Base-by-base conservation (phyloP, 116 monocot species). In the Iris pallida region DNA sequence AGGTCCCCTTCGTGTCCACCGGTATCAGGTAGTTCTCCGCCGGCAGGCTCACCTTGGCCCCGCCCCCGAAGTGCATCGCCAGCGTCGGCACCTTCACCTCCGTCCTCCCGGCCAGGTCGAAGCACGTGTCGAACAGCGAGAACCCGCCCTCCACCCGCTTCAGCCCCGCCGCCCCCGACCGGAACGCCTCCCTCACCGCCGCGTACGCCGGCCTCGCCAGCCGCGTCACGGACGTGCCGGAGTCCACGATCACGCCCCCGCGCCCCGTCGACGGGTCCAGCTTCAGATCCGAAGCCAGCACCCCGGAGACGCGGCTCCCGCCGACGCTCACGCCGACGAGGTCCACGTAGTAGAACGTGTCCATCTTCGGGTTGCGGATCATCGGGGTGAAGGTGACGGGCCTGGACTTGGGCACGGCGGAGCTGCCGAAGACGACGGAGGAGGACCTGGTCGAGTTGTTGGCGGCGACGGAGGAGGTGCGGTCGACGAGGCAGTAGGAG, bases 81-180 rank as follows among this genome's bases (percentile, higher is more conserved):
- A 92, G 67, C 61, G 96, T 91, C 45, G 96, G 96, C 55, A 92
- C 92, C 82, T 79, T 84, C 75, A 96, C 96, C 77, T 73, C 79
- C 67, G 57, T 78, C 76, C 42, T 66, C 19, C 95, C 95, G 16
- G 75, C 57, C 20, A 91, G 76, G 60, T 95, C 74, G 73, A 82
- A 95, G 67, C 91, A 95, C 16, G 95, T 95, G 80, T 95, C 95
- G 80, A 95, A 91, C 70, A 96, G 77, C 47, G 89, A 88, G 75
- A 87, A 89, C 17, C 96, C 92, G 1, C 77, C 88, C 4, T 74
- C 41, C 3, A 78, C 47, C 53, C 77, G 57, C 72, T 61, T 75
- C 76, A 86, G 69, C 52, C 61, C 86, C 8, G 65, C 45, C 44
- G 88, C 79, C 4, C 83, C 86, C 4, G 80, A 74, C 60, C 79